phyloP scores from a whole-genome alignment of 2,329 filamentous ascomycete genomes.

The Didymella exigua region DNA sequence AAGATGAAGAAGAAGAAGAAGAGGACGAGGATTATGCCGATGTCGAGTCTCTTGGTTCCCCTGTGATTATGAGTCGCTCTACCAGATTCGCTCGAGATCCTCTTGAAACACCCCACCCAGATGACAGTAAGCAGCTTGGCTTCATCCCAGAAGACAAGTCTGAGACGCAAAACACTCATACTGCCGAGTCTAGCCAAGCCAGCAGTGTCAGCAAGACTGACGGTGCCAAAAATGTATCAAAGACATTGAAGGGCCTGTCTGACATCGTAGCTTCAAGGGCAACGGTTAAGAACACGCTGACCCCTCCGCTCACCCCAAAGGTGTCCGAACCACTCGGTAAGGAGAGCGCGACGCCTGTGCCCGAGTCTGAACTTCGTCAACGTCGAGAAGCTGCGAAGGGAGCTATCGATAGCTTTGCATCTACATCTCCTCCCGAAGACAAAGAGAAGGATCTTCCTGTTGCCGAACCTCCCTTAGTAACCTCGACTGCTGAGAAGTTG shows the following conservation, averaged over 20 bases:
- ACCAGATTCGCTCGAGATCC: constrained; percentile 19
- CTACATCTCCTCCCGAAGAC: neutral
- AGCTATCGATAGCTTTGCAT: neutral
- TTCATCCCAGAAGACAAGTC: constrained; percentile 1
- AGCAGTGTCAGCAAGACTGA: constrained; percentile 25
- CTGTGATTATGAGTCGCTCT: constrained; percentile 21
- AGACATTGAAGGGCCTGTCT: constrained; percentile 14
- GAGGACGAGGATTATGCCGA: constrained; percentile 22
- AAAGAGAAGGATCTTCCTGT: constrained; percentile 1
- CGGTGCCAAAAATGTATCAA: constrained; percentile 20
- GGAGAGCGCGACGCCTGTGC: neutral
- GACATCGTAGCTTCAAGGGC: constrained; percentile 20
- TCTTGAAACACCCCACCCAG: constrained; percentile 20
- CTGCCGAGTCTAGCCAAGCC: constrained; percentile 19
- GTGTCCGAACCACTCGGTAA: constrained; percentile 1
- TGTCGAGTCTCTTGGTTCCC: constrained; percentile 28
- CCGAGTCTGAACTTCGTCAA: constrained; percentile 22
- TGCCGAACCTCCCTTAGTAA: neutral
- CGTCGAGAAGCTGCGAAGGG: constrained; percentile 18
- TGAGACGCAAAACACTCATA: constrained; percentile 2
- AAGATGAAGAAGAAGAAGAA: constrained; percentile 36
- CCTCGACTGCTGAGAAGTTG: neutral
- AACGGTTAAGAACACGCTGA: constrained; percentile 17
- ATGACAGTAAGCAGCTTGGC: constrained; percentile 23
- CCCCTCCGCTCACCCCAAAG: constrained; percentile 23